These are phyloP conservation scores for Russula emetica DNA, from an alignment of 768 basidiomycete species.

Conservation along the genomic window DNA sequence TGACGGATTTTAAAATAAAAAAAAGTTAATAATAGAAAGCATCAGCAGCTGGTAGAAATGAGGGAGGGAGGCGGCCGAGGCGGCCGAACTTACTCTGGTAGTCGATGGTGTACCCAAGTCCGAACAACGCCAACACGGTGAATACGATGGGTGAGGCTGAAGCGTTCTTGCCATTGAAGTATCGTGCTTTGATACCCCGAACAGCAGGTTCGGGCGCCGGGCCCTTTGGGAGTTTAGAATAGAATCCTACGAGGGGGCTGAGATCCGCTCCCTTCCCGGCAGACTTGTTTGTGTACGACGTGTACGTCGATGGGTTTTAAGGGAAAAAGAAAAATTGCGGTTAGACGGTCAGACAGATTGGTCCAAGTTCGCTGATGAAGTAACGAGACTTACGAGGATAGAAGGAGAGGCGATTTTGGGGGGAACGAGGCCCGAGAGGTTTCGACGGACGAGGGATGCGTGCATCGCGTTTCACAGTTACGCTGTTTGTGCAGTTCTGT, in stretches of 20 bases:
- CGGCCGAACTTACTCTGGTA: conserved; percentile 69
- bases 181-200: conserved; percentile 71
- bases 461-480: conserved; percentile 50
- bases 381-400: conserved; percentile 62
- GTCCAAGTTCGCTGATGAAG: neutral
- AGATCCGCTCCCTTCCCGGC: conserved; percentile 79
- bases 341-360: no score
- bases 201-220: conserved; percentile 53
- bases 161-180: conserved; percentile 84
- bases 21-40: neutral
- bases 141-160: conserved; percentile 63
- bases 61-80: neutral
- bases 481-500: neutral
- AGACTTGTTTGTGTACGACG: conserved; percentile 44
- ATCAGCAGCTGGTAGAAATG: neutral
- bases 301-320: neutral
- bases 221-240: conserved; percentile 95
- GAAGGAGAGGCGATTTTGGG: conserved; percentile 93
- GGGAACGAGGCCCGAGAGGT: conserved; percentile 80
- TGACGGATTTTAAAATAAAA: neutral
- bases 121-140: conserved; percentile 62
- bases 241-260: conserved; percentile 85
- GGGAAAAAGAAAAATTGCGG: no score
- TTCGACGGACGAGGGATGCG: conserved; percentile 77
- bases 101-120: conserved; percentile 81